phyloP scores from a whole-genome alignment of 352 stramenopile species.

The Phytophthora podocarpi region DNA sequence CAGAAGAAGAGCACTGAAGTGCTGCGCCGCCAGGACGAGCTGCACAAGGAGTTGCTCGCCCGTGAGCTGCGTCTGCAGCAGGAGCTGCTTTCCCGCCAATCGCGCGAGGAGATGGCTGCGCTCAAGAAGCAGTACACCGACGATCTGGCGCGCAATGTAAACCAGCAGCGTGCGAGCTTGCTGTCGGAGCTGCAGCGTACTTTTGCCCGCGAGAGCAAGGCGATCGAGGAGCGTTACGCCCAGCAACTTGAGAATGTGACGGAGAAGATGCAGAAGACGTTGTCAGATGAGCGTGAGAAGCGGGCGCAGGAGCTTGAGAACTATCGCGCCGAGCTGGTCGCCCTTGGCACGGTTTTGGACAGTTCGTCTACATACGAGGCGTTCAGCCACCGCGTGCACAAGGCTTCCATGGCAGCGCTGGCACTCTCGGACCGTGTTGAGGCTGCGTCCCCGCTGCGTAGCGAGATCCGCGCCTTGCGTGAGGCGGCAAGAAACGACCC shows the following conservation, averaged over 20 bases:
- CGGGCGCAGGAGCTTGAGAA: slow-evolving; percentile 65
- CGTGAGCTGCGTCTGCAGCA: slow-evolving; percentile 79
- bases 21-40: slow-evolving; percentile 62
- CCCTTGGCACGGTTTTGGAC: slow-evolving; percentile 71
- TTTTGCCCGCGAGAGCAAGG: slow-evolving; percentile 67
- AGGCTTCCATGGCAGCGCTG: slow-evolving; percentile 78
- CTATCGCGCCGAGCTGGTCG: slow-evolving; percentile 68
- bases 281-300: slow-evolving; percentile 67
- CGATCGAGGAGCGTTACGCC: slow-evolving; percentile 58
- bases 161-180: slow-evolving; percentile 56
- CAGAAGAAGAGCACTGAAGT: slow-evolving; percentile 77
- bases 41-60: slow-evolving; percentile 80
- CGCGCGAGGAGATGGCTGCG: slow-evolving; percentile 61
- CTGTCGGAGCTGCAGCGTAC: slow-evolving; percentile 63
- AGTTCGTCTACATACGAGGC: slow-evolving; percentile 82
- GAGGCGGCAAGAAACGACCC: slow-evolving; percentile 74
- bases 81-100: slow-evolving; percentile 63
- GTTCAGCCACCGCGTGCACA: slow-evolving; percentile 87
- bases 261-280: slow-evolving; percentile 59
- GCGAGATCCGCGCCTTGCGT: slow-evolving; percentile 72
- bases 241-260: slow-evolving; percentile 55
- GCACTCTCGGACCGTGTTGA: slow-evolving; percentile 84
- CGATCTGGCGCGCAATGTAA: slow-evolving; percentile 65
- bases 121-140: slow-evolving; percentile 73
- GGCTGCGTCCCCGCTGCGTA: slow-evolving; percentile 66